Evolutionary conservation across 495 filamentous ascomycete genomes (phyloP).

Genomic region (Bathelium albidoporum): DNA sequence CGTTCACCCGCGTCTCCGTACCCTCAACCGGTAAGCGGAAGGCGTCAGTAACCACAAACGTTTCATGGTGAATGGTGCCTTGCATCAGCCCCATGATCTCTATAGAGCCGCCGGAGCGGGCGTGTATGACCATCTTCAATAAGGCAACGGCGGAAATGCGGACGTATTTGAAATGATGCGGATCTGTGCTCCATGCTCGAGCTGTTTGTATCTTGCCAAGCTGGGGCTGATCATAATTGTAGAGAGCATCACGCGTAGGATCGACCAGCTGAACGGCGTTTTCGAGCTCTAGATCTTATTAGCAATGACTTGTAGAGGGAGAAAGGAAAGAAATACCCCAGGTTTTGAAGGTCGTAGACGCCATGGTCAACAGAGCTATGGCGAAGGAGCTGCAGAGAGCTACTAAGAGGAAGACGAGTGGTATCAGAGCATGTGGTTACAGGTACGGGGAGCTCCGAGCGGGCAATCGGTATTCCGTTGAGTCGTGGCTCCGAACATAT

Average conservation of each 20-base stretch:
- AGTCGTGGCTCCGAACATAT: no score
- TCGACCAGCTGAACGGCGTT: conserved; percentile 78
- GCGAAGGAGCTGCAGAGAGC: background rate
- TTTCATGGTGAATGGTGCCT: conserved; percentile 73
- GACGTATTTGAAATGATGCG: conserved; percentile 82
- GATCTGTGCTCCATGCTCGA: conserved; percentile 75
- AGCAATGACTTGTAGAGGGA: conserved; percentile 4
- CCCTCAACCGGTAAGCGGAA: conserved; percentile 94
- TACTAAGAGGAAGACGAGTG: background rate
- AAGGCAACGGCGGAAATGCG: conserved; percentile 90
- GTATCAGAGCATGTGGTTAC: background rate
- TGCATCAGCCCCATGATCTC: conserved; percentile 99
- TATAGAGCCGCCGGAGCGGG: conserved; percentile 77
- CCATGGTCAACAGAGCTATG: background rate
- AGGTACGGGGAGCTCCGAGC: no score
- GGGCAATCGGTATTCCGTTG: no score
- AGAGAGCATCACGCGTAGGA: conserved; percentile 79
- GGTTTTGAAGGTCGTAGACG: background rate
- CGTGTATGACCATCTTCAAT: conserved; percentile 99
- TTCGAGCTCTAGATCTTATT: conserved; percentile 59
- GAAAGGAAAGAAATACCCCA: background rate
- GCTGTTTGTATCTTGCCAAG: conserved; percentile 49
- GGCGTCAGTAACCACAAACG: conserved; percentile 88
- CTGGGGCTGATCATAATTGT: conserved; percentile 59
- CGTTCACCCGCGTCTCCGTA: conserved; percentile 95